phyloP scores from a whole-genome alignment of 2,329 filamentous ascomycete species.

The Fusarium domesticum region DNA sequence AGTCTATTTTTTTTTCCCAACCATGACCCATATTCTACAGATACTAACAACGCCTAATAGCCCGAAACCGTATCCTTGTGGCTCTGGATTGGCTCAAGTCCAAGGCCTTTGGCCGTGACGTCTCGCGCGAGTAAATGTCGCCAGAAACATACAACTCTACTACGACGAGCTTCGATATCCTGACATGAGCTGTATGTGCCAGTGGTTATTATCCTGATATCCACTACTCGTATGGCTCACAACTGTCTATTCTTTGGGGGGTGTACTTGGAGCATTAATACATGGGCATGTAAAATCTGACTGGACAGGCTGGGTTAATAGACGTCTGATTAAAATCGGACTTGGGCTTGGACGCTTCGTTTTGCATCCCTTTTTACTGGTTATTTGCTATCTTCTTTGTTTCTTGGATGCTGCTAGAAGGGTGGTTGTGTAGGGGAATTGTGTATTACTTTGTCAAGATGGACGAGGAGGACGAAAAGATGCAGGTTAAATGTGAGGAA shows the following conservation, averaged over 20 bases:
- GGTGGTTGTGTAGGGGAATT: constrained; percentile 13
- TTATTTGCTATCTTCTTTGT: constrained; percentile 23
- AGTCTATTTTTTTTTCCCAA: constrained; percentile 43
- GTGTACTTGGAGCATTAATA: constrained; percentile 31
- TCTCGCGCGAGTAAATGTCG: constrained; percentile 69
- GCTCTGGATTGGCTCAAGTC: constrained; percentile 95
- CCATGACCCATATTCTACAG: not conserved
- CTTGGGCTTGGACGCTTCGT: constrained; percentile 25
- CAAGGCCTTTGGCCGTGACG: constrained; percentile 92
- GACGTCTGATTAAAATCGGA: constrained; percentile 29
- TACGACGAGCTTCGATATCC: constrained; percentile 26
- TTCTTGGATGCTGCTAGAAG: constrained; percentile 21
- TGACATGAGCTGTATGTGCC: constrained; percentile 17
- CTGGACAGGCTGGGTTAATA: constrained; percentile 29
- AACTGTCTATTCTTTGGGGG: constrained; percentile 27
- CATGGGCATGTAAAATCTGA: constrained; percentile 24
- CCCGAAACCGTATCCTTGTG: constrained; percentile 91
- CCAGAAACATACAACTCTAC: constrained; percentile 20
- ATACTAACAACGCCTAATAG: constrained; percentile 43
- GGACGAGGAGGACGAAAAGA: constrained; percentile 21
- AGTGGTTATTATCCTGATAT: constrained; percentile 6
- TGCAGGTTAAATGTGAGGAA: constrained; percentile 2
- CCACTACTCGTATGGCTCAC: constrained; percentile 16
- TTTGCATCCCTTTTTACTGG: constrained; percentile 21
- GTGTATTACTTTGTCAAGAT: constrained; percentile 28